Evolutionary conservation across 31 red algal genomes (phyloP), one percentile per base, ranked within the genome.

Genomic region (Endocladia muricata): DNA sequence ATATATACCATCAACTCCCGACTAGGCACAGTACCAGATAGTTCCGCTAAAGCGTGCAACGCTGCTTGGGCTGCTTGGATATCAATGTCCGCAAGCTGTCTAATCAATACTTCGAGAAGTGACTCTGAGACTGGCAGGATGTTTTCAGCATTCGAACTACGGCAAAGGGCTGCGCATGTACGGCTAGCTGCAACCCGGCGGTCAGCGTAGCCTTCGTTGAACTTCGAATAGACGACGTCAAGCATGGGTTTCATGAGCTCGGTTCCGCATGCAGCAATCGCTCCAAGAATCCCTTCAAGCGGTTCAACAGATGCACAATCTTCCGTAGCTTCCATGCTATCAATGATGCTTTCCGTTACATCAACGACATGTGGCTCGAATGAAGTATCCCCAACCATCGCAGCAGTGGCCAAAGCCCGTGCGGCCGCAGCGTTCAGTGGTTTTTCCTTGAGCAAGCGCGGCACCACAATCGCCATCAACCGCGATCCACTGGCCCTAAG

Each of bases 51-150:
- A 13, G 78, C 77, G 48, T 81, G 48, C 54, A 68, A 80, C 19
- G 80, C 55, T 21, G 35, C 68, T 28, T 31, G 51, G 4, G 82
- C 75, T 33, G 69, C 86, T 26, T 28, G 37, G 11, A 76, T 74
- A 65, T 82, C 74, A 34, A 37, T 73, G 34, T 96, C 86, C 19
- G 79, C 86, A 9, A 96, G 71, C 68, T 96, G 93, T 31, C 76
- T 11, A 13, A 96, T 79, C 36, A 90, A 38, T 29, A 78, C 64
- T 23, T 89, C 78, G 22, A 89, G 40, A 31, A 95, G 59, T 7
- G 57, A 41, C 19, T 30, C 75, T 0, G 85, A 33, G 1, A n/a
- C 28, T n/a, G 30, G 42, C 15, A 22, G 36, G 4, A 86, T 55
- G 17, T n/a, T 11, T 4, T 59, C 71, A 11, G 30, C 17, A 21